phyloP scores from a whole-genome alignment of 1,284 basidiomycete species.

The Thecaphora frezii region DNA sequence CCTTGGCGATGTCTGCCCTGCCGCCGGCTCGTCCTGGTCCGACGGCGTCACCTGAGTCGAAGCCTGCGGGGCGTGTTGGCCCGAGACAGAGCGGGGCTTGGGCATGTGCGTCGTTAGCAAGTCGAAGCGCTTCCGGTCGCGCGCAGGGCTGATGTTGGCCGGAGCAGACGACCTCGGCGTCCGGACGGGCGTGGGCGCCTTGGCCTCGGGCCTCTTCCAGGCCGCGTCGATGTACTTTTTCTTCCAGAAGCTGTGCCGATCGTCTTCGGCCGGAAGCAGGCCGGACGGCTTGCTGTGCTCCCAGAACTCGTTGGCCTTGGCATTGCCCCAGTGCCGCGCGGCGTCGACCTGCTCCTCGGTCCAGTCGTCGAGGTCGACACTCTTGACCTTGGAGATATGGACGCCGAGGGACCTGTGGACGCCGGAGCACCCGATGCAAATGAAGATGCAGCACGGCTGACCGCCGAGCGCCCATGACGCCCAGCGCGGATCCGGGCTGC shows the following conservation, averaged over 20 bases:
- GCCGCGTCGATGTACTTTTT: conserved; percentile 30
- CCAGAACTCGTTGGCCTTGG: conserved; percentile 35
- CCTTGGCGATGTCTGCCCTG: background rate
- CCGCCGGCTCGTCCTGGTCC: background rate
- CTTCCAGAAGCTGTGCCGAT: conserved; percentile 33
- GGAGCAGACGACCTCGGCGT: background rate
- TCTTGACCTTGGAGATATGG: conserved; percentile 63
- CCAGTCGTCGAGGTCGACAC: conserved; percentile 63
- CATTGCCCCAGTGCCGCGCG: conserved; percentile 44
- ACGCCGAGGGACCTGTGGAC: conserved; percentile 63
- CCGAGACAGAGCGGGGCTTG: background rate
- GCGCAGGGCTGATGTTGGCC: background rate
- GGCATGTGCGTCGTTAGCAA: background rate
- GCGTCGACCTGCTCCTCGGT: conserved; percentile 44
- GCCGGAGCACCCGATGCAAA: conserved; percentile 64
- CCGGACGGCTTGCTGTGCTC: conserved; percentile 29
- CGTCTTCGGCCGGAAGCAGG: conserved; percentile 6
- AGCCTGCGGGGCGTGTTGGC: background rate
- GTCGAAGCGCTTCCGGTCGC: background rate
- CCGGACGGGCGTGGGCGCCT: background rate
- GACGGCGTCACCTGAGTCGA: too few relatives aligned
- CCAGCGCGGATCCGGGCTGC: conserved; percentile 60
- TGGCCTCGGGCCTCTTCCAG: conserved; percentile 17
- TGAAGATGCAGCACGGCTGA: conserved; percentile 59
- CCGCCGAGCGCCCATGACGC: conserved; percentile 60